phyloP scores from a whole-genome alignment of 2,329 filamentous ascomycete genomes.

The Zarea fungicola region DNA sequence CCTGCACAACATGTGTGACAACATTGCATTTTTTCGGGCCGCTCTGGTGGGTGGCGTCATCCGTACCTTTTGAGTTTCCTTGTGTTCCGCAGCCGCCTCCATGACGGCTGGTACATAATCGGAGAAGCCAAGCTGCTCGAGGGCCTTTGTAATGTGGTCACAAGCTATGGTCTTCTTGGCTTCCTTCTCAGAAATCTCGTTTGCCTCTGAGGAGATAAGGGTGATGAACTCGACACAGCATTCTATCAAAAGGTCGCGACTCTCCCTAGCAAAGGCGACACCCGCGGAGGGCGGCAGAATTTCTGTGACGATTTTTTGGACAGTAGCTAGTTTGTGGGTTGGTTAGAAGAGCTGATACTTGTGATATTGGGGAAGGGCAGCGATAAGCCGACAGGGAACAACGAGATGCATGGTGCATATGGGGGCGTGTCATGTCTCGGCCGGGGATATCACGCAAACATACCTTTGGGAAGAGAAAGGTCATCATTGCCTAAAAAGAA shows the following conservation, averaged over 20 bases:
- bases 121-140: conserved; percentile 86
- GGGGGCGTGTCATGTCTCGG: not conserved
- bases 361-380: not conserved
- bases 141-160: conserved; percentile 92
- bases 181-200: conserved; percentile 98
- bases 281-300: conserved; percentile 73
- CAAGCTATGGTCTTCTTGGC: conserved; percentile 99
- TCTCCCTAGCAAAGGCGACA: conserved; percentile 89
- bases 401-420: not conserved
- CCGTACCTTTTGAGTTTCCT: conserved; percentile 81
- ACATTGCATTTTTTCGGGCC: conserved; percentile 42
- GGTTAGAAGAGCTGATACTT: conserved; percentile 22
- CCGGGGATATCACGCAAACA: conserved; percentile 14
- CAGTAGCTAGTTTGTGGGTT: conserved; percentile 44
- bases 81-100: conserved; percentile 84
- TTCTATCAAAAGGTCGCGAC: conserved; percentile 91
- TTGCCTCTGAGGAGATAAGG: conserved; percentile 95
- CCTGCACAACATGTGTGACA: not conserved
- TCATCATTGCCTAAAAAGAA: conserved; percentile 52
- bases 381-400: not conserved
- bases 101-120: conserved; percentile 88
- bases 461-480: conserved; percentile 60
- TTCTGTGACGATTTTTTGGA: conserved; percentile 87
- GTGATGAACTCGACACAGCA: conserved; percentile 99
- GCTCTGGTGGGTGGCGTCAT: not conserved